These are phyloP conservation scores for Mycena rebaudengoi DNA, from an alignment of 768 basidiomycete species.

Conservation along the genomic window DNA sequence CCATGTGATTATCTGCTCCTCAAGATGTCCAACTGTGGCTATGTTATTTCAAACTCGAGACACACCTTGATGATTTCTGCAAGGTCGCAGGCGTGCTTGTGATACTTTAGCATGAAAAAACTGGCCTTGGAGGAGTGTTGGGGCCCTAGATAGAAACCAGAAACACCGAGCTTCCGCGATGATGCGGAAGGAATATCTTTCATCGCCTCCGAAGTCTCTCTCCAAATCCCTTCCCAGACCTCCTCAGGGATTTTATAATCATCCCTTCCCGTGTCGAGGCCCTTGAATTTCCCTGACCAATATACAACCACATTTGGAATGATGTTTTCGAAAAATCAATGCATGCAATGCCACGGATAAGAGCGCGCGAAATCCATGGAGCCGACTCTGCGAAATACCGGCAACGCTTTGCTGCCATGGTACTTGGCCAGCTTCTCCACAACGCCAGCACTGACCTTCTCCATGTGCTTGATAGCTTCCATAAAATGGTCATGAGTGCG, in stretches of 20 bases:
- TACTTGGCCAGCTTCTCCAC: conserved; percentile 19
- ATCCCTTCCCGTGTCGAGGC: conserved; percentile 32
- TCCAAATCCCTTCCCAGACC: conserved; percentile 36
- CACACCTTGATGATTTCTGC: neutral
- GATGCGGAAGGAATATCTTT: conserved; percentile 41
- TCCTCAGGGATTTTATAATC: conserved; percentile 44
- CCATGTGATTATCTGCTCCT: neutral
- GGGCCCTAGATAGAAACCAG: conserved; percentile 48
- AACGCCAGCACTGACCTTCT: conserved; percentile 15
- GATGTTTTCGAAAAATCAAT: conserved; percentile 54
- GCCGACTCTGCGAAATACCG: conserved; percentile 34
- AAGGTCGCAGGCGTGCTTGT: neutral
- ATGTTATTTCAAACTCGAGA: neutral
- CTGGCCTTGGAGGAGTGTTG: conserved; percentile 39
- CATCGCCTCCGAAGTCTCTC: conserved; percentile 37
- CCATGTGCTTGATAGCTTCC: conserved; percentile 33
- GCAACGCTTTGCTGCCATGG: conserved; percentile 38
- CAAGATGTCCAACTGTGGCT: neutral
- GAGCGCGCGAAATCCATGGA: conserved; percentile 40
- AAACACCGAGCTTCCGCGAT: too few relatives aligned
- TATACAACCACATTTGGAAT: conserved; percentile 44
- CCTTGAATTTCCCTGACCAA: conserved; percentile 46
- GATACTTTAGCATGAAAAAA: neutral
- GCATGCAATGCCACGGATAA: conserved; percentile 55
- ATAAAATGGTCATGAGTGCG: conserved; percentile 45